Evolutionary conservation across 164 flowering plant species (phyloP).

Genomic region (Vitis labrusca): DNA sequence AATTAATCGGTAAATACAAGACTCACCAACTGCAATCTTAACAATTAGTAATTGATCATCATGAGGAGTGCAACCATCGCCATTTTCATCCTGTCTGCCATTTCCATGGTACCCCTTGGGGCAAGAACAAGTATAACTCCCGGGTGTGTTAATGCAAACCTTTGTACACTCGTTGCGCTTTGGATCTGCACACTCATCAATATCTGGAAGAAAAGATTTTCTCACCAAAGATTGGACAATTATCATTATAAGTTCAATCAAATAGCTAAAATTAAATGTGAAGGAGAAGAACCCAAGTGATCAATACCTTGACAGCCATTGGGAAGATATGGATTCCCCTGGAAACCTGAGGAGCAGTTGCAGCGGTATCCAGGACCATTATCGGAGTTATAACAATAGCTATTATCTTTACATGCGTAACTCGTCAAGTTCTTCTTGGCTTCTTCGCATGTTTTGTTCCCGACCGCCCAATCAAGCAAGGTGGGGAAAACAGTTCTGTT

Average conservation of each 20-base stretch:
- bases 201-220: slow-evolving; percentile 16
- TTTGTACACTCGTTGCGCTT: not conserved
- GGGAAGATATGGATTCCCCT: slow-evolving; percentile 1
- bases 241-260: not conserved
- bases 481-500: too few species aligned
- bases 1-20: too few species aligned
- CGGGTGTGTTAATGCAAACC: slow-evolving; percentile 10
- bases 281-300: too few species aligned
- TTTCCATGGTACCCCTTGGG: slow-evolving; percentile 21
- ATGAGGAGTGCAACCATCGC: slow-evolving; percentile 14
- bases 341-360: not conserved
- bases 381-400: not conserved
- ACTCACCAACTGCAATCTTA: slow-evolving; percentile 5
- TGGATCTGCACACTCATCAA: slow-evolving; percentile 25
- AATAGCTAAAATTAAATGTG: too few species aligned
- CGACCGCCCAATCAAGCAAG: not conserved
- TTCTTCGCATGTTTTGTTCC: not conserved
- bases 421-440: not conserved
- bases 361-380: not conserved
- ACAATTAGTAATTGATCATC: not conserved
- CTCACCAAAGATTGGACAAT: not conserved
- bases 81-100: slow-evolving; percentile 17
- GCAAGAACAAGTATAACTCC: slow-evolving; percentile 29
- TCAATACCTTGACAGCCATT: slow-evolving; percentile 2
- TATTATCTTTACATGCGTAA: not conserved